phyloP scores from a whole-genome alignment of 192 early-diverging fungal species.

The Irineochytrium annulatum region DNA sequence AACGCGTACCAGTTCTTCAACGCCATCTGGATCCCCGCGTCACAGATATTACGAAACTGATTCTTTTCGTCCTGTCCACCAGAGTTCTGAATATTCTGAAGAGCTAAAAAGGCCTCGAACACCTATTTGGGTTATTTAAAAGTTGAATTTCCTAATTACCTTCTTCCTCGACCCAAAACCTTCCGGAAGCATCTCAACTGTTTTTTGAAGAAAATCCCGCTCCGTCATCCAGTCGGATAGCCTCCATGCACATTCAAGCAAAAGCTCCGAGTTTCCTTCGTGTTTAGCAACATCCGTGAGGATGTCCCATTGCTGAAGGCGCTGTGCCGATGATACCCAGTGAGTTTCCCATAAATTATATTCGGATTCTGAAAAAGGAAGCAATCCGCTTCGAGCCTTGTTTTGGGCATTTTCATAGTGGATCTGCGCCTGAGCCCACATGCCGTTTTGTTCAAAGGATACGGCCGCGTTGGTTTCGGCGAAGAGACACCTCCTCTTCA shows the following conservation, averaged over 20 bases:
- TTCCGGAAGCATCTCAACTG: constrained; percentile 60
- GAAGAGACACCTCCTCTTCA: constrained; percentile 84
- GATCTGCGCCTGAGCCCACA: constrained; percentile 88
- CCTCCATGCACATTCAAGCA: constrained; percentile 91
- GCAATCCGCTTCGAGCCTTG: constrained; percentile 78
- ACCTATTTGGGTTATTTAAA: too few species aligned
- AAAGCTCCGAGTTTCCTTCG: constrained; percentile 79
- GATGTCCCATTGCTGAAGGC: constrained; percentile 97
- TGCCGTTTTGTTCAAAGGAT: constrained; percentile 89
- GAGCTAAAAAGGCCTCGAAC: constrained; percentile 80
- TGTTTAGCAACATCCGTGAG: constrained; percentile 87
- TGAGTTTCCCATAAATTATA: constrained; percentile 97
- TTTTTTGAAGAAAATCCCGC: constrained; percentile 65
- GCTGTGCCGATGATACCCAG: constrained; percentile 87
- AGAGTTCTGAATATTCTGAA: constrained; percentile 64
- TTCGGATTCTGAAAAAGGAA: constrained; percentile 91
- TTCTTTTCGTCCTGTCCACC: constrained; percentile 40
- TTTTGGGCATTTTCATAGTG: constrained; percentile 90
- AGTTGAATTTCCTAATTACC: too few species aligned
- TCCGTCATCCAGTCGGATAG: constrained; percentile 91
- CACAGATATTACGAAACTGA: constrained; percentile 72
- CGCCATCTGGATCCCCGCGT: constrained; percentile 81
- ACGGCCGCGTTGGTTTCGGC: constrained; percentile 93
- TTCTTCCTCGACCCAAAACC: constrained; percentile 64
- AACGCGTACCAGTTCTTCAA: constrained; percentile 80